phyloP scores from a whole-genome alignment of 2,329 filamentous ascomycete genomes.

The Aspergillus alliaceus region DNA sequence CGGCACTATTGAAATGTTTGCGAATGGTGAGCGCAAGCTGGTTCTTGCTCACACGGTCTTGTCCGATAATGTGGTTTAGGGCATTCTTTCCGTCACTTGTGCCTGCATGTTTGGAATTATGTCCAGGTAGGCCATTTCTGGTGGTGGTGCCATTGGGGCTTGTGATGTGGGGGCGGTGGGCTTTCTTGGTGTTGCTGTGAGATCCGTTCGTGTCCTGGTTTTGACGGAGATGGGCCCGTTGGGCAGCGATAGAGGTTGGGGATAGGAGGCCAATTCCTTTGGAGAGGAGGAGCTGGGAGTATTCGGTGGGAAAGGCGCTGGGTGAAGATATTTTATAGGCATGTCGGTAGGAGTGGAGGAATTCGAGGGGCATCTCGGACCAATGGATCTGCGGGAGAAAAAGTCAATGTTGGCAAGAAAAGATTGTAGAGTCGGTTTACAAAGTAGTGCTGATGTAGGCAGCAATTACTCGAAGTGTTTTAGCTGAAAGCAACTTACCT shows the following conservation, averaged over 20 bases:
- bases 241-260: slow-evolving; percentile 44
- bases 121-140: slow-evolving; percentile 6
- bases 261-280: slow-evolving; percentile 46
- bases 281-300: slow-evolving; percentile 49
- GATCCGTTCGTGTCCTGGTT: slow-evolving; percentile 14
- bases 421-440: not conserved
- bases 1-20: slow-evolving; percentile 50
- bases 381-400: slow-evolving; percentile 39
- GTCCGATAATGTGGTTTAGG: slow-evolving; percentile 32
- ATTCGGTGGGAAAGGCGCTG: slow-evolving; percentile 44
- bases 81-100: slow-evolving; percentile 17
- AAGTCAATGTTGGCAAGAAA: slow-evolving; percentile 7
- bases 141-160: slow-evolving; percentile 12
- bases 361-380: slow-evolving; percentile 43
- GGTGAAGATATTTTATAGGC: slow-evolving; percentile 48
- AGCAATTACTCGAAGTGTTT: not conserved
- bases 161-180: slow-evolving; percentile 5
- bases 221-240: slow-evolving; percentile 17
- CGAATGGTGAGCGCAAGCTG: slow-evolving; percentile 45
- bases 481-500: slow-evolving; percentile 28
- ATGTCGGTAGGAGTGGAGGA: slow-evolving; percentile 51
- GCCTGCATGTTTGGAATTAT: slow-evolving; percentile 6
- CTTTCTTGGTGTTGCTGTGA: slow-evolving; percentile 4
- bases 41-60: slow-evolving; percentile 43
- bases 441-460: too few species aligned